A percentile compares a stretch with the other conserved stretches of the same genome.
Evolutionary conservation across 208 protist genomes (phyloP).

Genomic region (Tritrichomonas musculus): DNA sequence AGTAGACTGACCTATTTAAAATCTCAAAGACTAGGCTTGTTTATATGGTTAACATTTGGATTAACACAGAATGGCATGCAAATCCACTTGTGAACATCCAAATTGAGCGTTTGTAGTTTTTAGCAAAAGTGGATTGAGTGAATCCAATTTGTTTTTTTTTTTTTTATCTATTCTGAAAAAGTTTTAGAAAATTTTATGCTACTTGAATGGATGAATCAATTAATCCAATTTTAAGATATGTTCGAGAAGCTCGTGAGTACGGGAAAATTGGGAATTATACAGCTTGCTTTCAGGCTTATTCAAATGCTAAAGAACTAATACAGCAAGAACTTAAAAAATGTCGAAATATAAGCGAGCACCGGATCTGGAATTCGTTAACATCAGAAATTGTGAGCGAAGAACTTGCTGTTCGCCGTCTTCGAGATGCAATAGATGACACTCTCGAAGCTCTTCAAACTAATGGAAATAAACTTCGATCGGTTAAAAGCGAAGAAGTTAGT

Average conservation of each 20-base stretch:
- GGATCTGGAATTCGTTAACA: neutral
- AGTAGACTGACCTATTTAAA: too few relatives aligned
- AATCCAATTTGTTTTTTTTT: too few relatives aligned
- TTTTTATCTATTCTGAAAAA: too few relatives aligned
- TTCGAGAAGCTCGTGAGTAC: conserved; percentile 39
- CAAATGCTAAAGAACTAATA: neutral
- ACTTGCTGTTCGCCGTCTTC: neutral
- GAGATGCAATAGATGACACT: neutral
- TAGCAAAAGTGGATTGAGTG: too few relatives aligned
- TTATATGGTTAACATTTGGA: too few relatives aligned
- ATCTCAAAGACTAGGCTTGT: too few relatives aligned
- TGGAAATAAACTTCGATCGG: neutral
- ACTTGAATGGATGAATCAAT: neutral
- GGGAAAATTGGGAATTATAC: conserved; percentile 52
- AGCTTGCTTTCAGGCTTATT: conserved; percentile 30
- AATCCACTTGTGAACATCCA: too few relatives aligned
- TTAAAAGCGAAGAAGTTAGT: too few relatives aligned
- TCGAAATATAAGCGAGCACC: neutral
- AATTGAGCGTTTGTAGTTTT: too few relatives aligned
- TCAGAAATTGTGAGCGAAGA: neutral
- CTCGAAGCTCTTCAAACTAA: neutral
- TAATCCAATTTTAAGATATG: too few relatives aligned
- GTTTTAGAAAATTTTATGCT: too few relatives aligned
- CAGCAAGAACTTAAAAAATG: neutral
- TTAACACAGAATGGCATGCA: too few relatives aligned